phyloP scores from a whole-genome alignment of 2,329 filamentous ascomycete genomes.

The Aspergillus texensis region DNA sequence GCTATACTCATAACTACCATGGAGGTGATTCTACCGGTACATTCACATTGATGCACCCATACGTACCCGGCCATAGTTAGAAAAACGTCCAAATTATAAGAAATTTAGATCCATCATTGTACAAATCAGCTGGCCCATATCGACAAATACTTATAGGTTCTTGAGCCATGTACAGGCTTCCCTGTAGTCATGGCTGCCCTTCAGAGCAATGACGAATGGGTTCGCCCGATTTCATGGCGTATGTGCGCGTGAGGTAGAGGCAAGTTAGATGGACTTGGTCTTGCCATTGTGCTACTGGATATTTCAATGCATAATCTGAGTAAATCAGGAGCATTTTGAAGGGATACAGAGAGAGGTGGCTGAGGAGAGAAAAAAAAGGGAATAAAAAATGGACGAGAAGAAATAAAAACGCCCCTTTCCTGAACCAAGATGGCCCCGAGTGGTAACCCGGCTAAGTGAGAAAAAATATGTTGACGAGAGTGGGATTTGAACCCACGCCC shows the following conservation, averaged over 20 bases:
- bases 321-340: too few relatives aligned
- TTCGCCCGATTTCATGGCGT: background rate
- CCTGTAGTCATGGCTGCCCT: background rate
- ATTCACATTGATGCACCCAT: background rate
- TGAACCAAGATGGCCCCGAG: background rate
- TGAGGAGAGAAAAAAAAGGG: background rate
- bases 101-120: background rate
- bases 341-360: too few relatives aligned
- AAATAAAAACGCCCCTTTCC: background rate
- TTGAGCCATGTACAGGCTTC: background rate
- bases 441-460: too few relatives aligned
- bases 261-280: too few relatives aligned
- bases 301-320: too few relatives aligned
- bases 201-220: background rate
- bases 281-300: too few relatives aligned
- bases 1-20: background rate
- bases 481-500: slow-evolving; percentile 8
- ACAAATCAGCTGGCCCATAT: background rate
- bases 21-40: background rate
- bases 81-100: too few relatives aligned
- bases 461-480: slow-evolving; percentile 7
- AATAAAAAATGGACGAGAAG: background rate
- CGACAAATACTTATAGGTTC: background rate
- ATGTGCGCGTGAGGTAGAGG: too few relatives aligned
- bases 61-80: too few relatives aligned